Percentiles rank a stretch among this genome's conserved stretches.
phyloP scores from a whole-genome alignment of 139 green algal genomes.

The Auxenochlorella pyrenoidosa region DNA sequence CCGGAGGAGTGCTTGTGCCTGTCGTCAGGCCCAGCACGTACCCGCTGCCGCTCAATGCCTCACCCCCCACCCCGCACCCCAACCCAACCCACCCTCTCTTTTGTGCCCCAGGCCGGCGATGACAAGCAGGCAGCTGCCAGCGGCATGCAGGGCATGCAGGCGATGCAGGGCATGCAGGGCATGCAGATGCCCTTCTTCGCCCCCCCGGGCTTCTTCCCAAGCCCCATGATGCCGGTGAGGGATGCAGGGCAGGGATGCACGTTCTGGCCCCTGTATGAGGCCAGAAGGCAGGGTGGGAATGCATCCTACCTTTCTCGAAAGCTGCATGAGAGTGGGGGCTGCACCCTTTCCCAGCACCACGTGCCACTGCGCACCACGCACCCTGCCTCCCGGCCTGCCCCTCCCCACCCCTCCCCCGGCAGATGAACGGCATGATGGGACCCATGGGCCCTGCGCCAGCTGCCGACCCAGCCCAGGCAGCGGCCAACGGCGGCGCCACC shows the following conservation, averaged over 20 bases:
- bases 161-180: neutral
- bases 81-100: too few relatives aligned
- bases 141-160: conserved; percentile 5
- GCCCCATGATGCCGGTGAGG: conserved; percentile 18
- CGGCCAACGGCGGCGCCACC: neutral
- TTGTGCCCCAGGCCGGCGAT: neutral
- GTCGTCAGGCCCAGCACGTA: too few relatives aligned
- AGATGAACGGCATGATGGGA: conserved; percentile 14
- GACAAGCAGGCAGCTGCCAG: neutral
- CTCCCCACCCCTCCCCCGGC: neutral
- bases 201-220: neutral
- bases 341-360: neutral
- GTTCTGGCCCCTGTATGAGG: too few relatives aligned
- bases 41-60: neutral
- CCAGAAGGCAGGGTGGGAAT: too few relatives aligned
- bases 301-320: too few relatives aligned
- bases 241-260: neutral
- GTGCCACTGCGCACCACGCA: neutral
- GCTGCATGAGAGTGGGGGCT: too few relatives aligned
- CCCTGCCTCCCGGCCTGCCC: neutral
- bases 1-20: too few relatives aligned
- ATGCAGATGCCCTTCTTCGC: conserved; percentile 32
- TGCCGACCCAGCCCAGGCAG: neutral
- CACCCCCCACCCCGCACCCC: too few relatives aligned
- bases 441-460: neutral